Evolutionary conservation across 352 stramenopile species (phyloP), one percentile per base, ranked within the genome.

Genomic region (Pythium scleroteichum): DNA sequence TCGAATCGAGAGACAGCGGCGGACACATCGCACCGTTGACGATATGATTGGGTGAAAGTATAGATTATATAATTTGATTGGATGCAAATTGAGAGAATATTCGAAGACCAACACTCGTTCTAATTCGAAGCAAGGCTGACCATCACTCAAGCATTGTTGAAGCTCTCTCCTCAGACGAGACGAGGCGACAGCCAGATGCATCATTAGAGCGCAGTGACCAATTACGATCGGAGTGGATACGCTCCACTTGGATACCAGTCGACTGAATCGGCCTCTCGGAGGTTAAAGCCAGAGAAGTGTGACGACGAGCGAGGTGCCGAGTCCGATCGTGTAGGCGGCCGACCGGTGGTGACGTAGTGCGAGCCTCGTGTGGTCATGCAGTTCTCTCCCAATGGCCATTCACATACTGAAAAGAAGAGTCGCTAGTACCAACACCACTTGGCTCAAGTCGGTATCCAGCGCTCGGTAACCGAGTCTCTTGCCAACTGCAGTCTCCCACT

Each of bases 41-140:
- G 24, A 23, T 12, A 48, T 35, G 26, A 63, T 63, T 61, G 52
- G 52, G 7, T 42, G 19, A 22, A 51, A 48, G 48, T 29, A 29
- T 0, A 24, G 23, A 12, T 48, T 17, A 38, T 23, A 6, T 24
- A 16, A 27, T 54, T 54, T 20, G 1, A 57, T 57, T 55, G 49
- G 49, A 10, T 20, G 20, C 19, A 55, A 55, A 13, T 23, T 2
- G 20, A 17, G 10, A 10, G 29, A 35, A 35, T 10, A 35, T 35
- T 10, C 29, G 29, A 35, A 44, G 13, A 44, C 38, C 38, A 19
- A 44, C 38, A 17, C 13, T 44, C 38, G 16, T 44, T 44, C 38
- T 5, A 35, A 35, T 35, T 35, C 29, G 29, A 35, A 35, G 29
- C 29, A 35, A 10, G 10, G 29, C n/a, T 39, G 38, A 48, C 22